Conservation (phyloP, 108 stramenopile species). For the Nitzschia putrida region DNA sequence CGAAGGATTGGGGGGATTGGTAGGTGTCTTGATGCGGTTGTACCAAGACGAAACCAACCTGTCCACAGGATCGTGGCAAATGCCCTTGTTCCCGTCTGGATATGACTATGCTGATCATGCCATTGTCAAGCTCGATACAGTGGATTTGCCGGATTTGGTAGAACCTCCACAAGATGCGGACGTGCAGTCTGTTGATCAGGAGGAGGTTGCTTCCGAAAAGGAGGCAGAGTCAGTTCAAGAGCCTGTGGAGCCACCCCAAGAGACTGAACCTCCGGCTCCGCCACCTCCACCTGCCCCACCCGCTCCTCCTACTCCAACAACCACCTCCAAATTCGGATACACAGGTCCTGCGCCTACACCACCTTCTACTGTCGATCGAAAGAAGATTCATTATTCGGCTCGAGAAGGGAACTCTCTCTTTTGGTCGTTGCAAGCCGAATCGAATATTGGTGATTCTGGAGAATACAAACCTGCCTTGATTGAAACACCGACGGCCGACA, state of each 20-base stretch:
- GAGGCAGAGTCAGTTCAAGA: too few relatives aligned
- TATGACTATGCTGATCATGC: background rate
- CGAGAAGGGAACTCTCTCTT: background rate
- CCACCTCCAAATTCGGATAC: background rate
- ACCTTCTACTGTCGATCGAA: background rate
- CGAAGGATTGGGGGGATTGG: slow-evolving; percentile 56
- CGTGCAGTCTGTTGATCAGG: background rate
- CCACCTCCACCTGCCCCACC: background rate
- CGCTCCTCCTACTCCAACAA: too few relatives aligned
- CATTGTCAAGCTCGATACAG: background rate
- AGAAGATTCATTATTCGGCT: slow-evolving; percentile 2
- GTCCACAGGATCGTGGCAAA: too few relatives aligned
- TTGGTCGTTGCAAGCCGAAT: slow-evolving; percentile 25
- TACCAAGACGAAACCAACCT: background rate
- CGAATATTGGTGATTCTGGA: slow-evolving; percentile 19
- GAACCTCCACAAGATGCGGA: background rate
- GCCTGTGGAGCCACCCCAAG: background rate
- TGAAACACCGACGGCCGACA: background rate
- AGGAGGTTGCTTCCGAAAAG: background rate
- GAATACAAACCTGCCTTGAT: slow-evolving; percentile 18
- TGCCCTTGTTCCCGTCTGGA: slow-evolving; percentile 7
- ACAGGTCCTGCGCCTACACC: background rate
- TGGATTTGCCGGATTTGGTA: background rate
- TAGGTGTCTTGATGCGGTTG: slow-evolving; percentile 23
- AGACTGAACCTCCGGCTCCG: background rate